Conservation (phyloP, 2,329 filamentous ascomycete species). For the Helicocarpus griseus region DNA sequence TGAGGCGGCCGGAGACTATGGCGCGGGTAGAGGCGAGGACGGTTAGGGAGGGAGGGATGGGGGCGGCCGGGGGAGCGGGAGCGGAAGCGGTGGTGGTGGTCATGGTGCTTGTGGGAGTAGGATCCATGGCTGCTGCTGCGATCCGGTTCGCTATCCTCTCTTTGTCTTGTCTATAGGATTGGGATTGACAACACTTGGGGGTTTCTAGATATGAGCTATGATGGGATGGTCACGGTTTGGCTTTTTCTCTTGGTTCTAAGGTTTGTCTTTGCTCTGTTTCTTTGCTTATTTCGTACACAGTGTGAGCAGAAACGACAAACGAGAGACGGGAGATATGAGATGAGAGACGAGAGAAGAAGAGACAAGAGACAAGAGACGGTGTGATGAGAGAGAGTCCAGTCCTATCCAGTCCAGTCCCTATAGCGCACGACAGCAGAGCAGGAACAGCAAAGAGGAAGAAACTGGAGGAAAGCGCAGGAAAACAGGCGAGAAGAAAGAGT, state of each 20-base stretch:
- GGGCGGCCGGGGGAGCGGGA: background rate
- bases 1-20: conserved; percentile 66
- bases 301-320: background rate
- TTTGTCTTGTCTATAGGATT: background rate
- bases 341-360: background rate
- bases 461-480: background rate
- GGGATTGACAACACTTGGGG: too few relatives aligned
- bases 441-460: background rate
- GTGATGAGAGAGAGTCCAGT: background rate
- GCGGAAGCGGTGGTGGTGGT: background rate
- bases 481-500: background rate
- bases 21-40: conserved; percentile 79
- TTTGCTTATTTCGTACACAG: conserved; percentile 1
- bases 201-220: background rate
- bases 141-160: background rate
- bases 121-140: background rate
- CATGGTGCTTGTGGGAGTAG: background rate
- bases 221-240: background rate
- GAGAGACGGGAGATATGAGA: background rate
- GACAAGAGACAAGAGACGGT: background rate
- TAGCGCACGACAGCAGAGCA: too few relatives aligned
- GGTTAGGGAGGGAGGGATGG: conserved; percentile 43
- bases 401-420: background rate
- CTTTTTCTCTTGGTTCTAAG: background rate
- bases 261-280: background rate